Evolutionary conservation across 768 basidiomycete species (phyloP).

Genomic region (Suillus luteus): DNA sequence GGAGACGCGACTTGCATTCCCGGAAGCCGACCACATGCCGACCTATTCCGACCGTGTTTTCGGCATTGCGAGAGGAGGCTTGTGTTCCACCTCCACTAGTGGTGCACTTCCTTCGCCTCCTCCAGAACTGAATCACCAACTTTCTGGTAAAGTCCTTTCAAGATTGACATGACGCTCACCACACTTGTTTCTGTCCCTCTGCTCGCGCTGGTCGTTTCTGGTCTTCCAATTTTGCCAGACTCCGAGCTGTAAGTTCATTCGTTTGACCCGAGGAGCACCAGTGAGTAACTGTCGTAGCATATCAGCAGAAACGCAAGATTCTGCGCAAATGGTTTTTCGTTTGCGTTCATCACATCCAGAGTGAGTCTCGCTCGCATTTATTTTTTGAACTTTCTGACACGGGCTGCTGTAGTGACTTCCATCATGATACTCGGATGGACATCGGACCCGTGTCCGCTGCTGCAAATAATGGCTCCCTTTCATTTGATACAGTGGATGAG

Average conservation of each 20-base stretch:
- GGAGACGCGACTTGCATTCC: constrained; percentile 3
- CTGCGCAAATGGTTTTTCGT: not conserved
- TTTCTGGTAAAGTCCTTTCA: not conserved
- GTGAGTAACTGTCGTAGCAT: constrained; percentile 1
- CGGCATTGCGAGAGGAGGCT: not conserved
- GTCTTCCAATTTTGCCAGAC: constrained; percentile 39
- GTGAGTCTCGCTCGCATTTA: not conserved
- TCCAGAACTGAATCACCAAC: not conserved
- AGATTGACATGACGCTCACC: constrained; percentile 36
- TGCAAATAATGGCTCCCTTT: not conserved
- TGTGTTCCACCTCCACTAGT: not conserved
- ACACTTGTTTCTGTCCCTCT: constrained; percentile 42
- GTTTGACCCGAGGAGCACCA: not conserved
- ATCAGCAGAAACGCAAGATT: not conserved
- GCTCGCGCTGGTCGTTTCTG: constrained; percentile 46
- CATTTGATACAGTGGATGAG: not conserved
- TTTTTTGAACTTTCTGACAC: not conserved
- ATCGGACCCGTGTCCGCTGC: not conserved
- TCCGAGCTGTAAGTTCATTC: constrained; percentile 31
- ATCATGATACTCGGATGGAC: not conserved
- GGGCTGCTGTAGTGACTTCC: not conserved
- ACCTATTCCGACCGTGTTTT: not conserved
- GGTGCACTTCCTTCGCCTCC: not conserved
- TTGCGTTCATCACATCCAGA: not conserved
- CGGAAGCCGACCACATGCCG: not conserved